Evolutionary conservation across 352 stramenopile species (phyloP).

Genomic region (Aphanomyces euteiches): DNA sequence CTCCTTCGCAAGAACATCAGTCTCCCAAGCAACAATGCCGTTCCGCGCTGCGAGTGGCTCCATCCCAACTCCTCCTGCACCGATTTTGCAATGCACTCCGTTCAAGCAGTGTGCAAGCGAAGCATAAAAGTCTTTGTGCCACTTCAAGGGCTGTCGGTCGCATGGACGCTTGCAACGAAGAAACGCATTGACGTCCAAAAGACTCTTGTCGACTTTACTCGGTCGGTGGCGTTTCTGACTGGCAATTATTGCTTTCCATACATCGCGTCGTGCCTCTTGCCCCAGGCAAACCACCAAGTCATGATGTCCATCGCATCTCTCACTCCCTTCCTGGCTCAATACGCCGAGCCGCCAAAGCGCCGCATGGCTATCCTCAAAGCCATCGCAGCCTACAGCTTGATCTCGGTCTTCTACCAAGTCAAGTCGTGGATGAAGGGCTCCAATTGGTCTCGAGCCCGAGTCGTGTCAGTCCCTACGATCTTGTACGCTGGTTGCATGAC

Average conservation of each 20-base stretch:
- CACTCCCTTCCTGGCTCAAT: constrained; percentile 12
- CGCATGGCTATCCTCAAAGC: constrained; percentile 11
- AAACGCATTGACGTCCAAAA: neutral
- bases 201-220: neutral
- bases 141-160: neutral
- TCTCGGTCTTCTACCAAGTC: constrained; percentile 7
- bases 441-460: neutral
- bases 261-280: constrained; percentile 8
- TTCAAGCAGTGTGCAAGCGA: neutral
- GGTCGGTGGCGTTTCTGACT: neutral
- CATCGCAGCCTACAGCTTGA: constrained; percentile 14
- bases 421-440: neutral
- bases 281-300: constrained; percentile 6
- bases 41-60: neutral
- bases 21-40: neutral
- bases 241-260: constrained; percentile 20
- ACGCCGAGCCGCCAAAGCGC: neutral
- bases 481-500: constrained; percentile 15
- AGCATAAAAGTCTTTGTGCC: constrained; percentile 1
- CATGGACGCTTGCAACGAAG: neutral
- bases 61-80: neutral
- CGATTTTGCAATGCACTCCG: neutral
- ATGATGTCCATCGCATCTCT: constrained; percentile 3
- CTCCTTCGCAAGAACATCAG: neutral
- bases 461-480: neutral